phyloP scores from a whole-genome alignment of 192 early-diverging fungal species.

The Dissophora globulifera region DNA sequence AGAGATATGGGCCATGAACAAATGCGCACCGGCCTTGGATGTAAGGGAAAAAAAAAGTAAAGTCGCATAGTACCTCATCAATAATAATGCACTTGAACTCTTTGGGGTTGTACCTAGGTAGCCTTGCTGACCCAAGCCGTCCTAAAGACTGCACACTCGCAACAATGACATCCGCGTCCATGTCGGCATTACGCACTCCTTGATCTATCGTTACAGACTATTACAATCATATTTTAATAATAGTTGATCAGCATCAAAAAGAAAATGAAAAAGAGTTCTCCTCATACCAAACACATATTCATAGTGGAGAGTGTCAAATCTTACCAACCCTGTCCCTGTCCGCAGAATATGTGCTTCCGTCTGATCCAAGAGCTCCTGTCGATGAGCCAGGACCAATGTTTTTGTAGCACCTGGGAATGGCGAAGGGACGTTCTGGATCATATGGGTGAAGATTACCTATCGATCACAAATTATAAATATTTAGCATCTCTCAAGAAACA shows the following conservation, averaged over 20 bases:
- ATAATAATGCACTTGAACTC: constrained; percentile 89
- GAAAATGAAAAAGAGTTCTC: too few species aligned
- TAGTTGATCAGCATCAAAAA: too few species aligned
- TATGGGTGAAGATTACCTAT: constrained; percentile 79
- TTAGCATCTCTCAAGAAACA: too few species aligned
- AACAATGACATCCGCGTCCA: constrained; percentile 71
- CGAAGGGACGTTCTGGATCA: constrained; percentile 70
- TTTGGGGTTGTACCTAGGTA: constrained; percentile 70
- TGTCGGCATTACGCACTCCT: constrained; percentile 62
- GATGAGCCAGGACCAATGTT: constrained; percentile 82
- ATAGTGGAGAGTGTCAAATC: not conserved
- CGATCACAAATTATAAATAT: too few species aligned
- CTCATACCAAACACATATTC: not conserved
- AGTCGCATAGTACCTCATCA: constrained; percentile 68
- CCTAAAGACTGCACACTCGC: constrained; percentile 81
- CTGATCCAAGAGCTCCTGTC: constrained; percentile 84
- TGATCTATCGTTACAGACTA: constrained; percentile 70
- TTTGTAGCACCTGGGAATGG: constrained; percentile 70
- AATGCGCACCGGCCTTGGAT: too few species aligned
- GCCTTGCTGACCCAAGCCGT: constrained; percentile 43
- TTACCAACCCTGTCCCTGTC: not conserved
- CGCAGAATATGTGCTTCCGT: constrained; percentile 62
- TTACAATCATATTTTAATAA: constrained; percentile 21
- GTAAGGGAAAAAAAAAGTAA: too few species aligned
- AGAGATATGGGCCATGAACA: not conserved